Evolutionary conservation across 352 stramenopile species (phyloP).

Genomic region (Phytopythium helicoides): DNA sequence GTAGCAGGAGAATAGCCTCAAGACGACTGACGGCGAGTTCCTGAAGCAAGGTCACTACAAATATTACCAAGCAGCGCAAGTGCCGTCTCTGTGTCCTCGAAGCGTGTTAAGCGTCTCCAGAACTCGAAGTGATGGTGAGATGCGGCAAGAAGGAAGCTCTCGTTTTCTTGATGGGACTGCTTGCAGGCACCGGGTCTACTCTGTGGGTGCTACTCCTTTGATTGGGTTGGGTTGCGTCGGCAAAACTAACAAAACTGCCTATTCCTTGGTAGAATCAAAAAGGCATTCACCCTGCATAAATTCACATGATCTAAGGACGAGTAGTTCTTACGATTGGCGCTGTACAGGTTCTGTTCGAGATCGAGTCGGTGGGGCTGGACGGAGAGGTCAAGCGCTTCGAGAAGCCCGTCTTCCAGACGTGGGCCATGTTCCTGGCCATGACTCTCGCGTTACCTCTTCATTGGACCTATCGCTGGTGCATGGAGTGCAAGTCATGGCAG

Average conservation of each 20-base stretch:
- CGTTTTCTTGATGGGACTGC: conserved; percentile 75
- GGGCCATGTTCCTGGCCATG: conserved; percentile 97
- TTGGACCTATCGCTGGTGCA: conserved; percentile 77
- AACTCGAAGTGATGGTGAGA: conserved; percentile 58
- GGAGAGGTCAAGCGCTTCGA: conserved; percentile 91
- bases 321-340: no score
- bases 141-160: conserved; percentile 75
- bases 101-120: no score
- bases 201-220: conserved; percentile 51
- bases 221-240: no score
- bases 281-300: no score
- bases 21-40: no score
- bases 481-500: conserved; percentile 67
- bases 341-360: conserved; percentile 89
- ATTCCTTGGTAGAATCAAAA: no score
- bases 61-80: no score
- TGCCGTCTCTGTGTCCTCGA: no score
- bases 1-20: no score
- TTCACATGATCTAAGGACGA: no score
- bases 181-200: conserved; percentile 84
- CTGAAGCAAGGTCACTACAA: no score
- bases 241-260: no score
- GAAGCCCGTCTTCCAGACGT: conserved; percentile 96
- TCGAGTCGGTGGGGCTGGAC: conserved; percentile 86
- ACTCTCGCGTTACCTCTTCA: conserved; percentile 93